These are phyloP conservation scores for Epichloe elymi DNA, from an alignment of 2,329 filamentous ascomycete genomes.

Conservation along the genomic window DNA sequence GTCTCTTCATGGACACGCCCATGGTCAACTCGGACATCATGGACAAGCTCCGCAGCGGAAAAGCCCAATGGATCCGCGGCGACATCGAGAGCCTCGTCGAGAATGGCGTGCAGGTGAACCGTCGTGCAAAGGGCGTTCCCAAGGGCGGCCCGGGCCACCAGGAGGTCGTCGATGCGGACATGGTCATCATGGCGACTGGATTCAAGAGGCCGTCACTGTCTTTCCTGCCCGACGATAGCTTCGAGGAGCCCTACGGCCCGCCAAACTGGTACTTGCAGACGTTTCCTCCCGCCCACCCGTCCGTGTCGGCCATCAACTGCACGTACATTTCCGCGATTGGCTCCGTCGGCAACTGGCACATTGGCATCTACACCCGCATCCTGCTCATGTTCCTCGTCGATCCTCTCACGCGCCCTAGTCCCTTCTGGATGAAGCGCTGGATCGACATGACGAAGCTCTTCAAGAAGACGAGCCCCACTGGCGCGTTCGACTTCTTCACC, in stretches of 20 bases:
- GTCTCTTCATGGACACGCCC: constrained; percentile 71
- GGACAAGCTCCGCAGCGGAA: constrained; percentile 56
- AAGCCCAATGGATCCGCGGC: constrained; percentile 67
- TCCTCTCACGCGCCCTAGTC: constrained; percentile 57
- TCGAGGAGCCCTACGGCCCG: constrained; percentile 58
- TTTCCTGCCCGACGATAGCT: constrained; percentile 63
- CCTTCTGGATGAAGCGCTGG: constrained; percentile 71
- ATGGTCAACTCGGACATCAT: constrained; percentile 82
- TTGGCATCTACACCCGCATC: constrained; percentile 78
- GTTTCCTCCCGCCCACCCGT: constrained; percentile 62
- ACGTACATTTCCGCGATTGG: constrained; percentile 73
- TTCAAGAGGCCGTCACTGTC: constrained; percentile 60
- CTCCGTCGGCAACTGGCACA: constrained; percentile 76
- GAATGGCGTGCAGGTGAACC: constrained; percentile 56
- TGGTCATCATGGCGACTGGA: constrained; percentile 74
- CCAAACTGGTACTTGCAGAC: constrained; percentile 86
- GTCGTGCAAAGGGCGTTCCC: constrained; percentile 57
- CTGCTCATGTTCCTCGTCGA: constrained; percentile 78
- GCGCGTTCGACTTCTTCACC: constrained; percentile 81
- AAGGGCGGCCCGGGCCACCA: constrained; percentile 60
- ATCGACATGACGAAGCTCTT: constrained; percentile 69
- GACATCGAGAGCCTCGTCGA: constrained; percentile 58
- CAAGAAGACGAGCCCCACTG: constrained; percentile 56
- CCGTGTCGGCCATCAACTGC: constrained; percentile 68
- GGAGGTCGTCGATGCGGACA: constrained; percentile 54